phyloP scores from a whole-genome alignment of 345 rosid genomes.

The Pelargonium nanum region DNA sequence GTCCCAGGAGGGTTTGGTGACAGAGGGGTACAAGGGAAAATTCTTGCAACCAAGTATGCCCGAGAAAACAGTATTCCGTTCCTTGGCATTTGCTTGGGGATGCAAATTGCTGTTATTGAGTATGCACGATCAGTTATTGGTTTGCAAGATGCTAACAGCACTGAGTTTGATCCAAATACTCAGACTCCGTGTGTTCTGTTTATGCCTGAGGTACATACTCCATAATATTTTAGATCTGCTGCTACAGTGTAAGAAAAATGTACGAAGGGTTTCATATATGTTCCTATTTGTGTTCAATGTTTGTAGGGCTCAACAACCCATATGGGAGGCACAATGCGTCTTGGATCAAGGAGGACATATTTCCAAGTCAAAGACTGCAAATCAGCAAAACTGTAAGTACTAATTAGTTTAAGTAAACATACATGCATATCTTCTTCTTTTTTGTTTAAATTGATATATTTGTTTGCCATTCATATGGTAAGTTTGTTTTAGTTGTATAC shows the following conservation, averaged over 20 bases:
- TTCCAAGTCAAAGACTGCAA: conserved; percentile 56
- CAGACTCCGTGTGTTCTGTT: conserved; percentile 73
- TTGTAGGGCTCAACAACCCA: conserved; percentile 83
- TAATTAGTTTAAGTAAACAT: conserved; percentile 5
- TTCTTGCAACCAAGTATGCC: conserved; percentile 76
- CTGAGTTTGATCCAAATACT: conserved; percentile 74
- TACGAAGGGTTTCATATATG: conserved; percentile 6
- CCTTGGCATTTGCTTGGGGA: conserved; percentile 93
- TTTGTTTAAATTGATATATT: not conserved
- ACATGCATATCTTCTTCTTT: too few relatives aligned
- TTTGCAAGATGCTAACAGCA: conserved; percentile 73
- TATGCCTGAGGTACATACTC: conserved; percentile 78
- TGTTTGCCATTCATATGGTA: not conserved
- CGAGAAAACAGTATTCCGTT: conserved; percentile 80
- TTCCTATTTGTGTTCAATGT: conserved; percentile 3
- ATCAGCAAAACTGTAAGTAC: conserved; percentile 67
- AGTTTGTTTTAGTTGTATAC: not conserved
- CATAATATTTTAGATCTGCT: not conserved
- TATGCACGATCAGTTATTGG: conserved; percentile 71
- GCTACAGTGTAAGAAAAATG: not conserved
- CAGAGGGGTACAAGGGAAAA: conserved; percentile 93
- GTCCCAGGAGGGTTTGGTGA: conserved; percentile 99
- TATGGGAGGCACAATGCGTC: conserved; percentile 95
- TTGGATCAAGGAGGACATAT: conserved; percentile 77
- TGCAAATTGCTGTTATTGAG: conserved; percentile 96